phyloP scores from a whole-genome alignment of 495 filamentous ascomycete species.

The Penicillium silybi region DNA sequence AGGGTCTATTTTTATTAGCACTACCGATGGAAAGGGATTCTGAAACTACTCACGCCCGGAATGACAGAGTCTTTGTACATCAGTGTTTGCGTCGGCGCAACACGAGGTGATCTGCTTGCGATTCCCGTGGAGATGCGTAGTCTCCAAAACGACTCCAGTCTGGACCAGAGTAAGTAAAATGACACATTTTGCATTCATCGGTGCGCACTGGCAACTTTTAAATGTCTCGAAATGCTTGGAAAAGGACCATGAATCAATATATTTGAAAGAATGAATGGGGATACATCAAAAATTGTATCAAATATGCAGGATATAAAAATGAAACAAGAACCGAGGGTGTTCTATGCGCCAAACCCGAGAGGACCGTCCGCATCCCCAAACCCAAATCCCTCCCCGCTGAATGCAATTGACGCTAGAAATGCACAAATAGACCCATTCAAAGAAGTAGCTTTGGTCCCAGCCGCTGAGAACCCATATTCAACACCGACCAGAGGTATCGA shows the following conservation, averaged over 20 bases:
- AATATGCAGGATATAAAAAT: not conserved
- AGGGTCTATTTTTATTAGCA: constrained; percentile 26
- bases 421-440: not conserved
- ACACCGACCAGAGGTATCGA: not conserved
- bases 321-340: not conserved
- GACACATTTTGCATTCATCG: no score
- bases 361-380: not conserved
- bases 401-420: constrained; percentile 11
- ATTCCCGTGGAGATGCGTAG: constrained; percentile 44
- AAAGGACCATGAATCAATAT: not conserved
- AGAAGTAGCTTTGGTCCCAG: not conserved
- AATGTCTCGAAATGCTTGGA: no score
- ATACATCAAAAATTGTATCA: not conserved
- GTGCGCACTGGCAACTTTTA: no score
- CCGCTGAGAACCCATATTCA: not conserved
- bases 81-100: constrained; percentile 39
- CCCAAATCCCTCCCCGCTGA: constrained; percentile 2
- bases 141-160: constrained; percentile 43
- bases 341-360: not conserved
- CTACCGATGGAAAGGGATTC: constrained; percentile 12
- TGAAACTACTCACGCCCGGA: constrained; percentile 22
- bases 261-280: not conserved
- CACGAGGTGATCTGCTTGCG: constrained; percentile 33
- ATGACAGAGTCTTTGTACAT: constrained; percentile 38
- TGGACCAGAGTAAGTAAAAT: constrained; percentile 6